Percentiles rank a stretch among this genome's conserved stretches.
Conservation (phyloP, 2,329 filamentous ascomycete species). For the Pseudopithomyces maydicus region DNA sequence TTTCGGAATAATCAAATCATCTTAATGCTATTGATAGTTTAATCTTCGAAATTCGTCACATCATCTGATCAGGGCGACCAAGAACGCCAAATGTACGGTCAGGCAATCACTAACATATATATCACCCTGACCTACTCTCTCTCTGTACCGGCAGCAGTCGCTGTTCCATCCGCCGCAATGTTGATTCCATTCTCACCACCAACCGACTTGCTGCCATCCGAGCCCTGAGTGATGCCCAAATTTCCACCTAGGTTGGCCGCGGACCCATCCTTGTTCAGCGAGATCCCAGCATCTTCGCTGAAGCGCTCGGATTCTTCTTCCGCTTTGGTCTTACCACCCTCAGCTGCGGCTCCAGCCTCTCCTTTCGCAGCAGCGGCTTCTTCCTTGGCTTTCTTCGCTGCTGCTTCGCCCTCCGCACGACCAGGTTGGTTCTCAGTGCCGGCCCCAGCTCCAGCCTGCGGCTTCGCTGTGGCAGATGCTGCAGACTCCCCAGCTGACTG, state of each 20-base stretch:
- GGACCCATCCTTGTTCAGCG: conserved; percentile 26
- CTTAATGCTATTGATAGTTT: too few relatives aligned
- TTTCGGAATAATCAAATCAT: too few relatives aligned
- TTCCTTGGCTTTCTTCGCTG: conserved; percentile 15
- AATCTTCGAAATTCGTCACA: too few relatives aligned
- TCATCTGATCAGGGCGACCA: too few relatives aligned
- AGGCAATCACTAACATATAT: too few relatives aligned
- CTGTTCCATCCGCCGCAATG: conserved; percentile 30
- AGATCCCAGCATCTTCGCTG: conserved; percentile 34
- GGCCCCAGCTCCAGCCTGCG: conserved; percentile 8
- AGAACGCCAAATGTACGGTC: too few relatives aligned
- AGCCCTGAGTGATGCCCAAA: conserved; percentile 38
- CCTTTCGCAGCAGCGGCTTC: conserved; percentile 4
- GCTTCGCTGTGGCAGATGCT: conserved; percentile 2
- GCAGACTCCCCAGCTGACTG: not conserved
- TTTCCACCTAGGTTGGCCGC: conserved; percentile 38
- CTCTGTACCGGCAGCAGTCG: conserved; percentile 25
- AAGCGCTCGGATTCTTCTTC: conserved; percentile 38
- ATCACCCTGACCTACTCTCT: not conserved
- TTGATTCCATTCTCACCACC: conserved; percentile 40
- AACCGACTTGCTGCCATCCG: conserved; percentile 36
- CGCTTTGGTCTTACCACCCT: conserved; percentile 29
- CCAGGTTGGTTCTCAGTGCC: conserved; percentile 28
- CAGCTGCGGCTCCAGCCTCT: conserved; percentile 17
- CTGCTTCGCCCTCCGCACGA: conserved; percentile 28